A percentile compares a stretch with the other conserved stretches of the same genome.
Conservation (phyloP, 1,139 yeast genomes). For the Candida frijolesensis region DNA sequence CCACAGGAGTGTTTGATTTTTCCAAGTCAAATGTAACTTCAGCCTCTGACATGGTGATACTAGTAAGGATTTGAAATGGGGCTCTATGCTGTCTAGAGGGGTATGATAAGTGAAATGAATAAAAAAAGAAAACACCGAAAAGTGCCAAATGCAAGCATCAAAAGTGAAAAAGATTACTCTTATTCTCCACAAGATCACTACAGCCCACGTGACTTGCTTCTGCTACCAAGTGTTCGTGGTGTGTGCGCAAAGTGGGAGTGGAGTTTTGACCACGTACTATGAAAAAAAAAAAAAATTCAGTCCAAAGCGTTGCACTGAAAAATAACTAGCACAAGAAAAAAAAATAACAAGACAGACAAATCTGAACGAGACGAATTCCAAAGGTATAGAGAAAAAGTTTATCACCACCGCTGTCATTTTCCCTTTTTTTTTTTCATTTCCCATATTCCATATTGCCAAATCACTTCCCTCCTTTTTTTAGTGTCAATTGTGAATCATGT, state of each 20-base stretch:
- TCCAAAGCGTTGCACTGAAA: not conserved
- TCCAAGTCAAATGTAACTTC: constrained; percentile 8
- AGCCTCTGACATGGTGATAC: constrained; percentile 10
- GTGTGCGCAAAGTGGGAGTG: not conserved
- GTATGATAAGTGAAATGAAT: not conserved
- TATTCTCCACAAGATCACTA: constrained; percentile 3
- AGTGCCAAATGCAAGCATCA: not conserved
- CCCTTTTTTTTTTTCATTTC: not conserved
- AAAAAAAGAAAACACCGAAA: not conserved
- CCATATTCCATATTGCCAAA: not conserved
- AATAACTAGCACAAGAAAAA: not conserved
- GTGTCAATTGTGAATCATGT: constrained; percentile 20
- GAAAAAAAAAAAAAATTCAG: not conserved
- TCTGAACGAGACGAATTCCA: constrained; percentile 4
- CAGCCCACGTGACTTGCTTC: not conserved
- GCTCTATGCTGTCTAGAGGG: not conserved
- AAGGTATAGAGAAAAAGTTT: not conserved
- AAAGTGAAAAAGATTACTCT: not conserved
- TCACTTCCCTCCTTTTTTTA: not conserved
- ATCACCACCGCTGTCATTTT: not conserved
- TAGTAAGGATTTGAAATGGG: not conserved
- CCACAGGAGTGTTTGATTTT: constrained; percentile 29
- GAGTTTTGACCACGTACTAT: constrained; percentile 8
- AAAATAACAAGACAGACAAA: not conserved
- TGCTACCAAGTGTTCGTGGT: not conserved